A percentile compares a stretch with the other conserved stretches of the same genome.
Evolutionary conservation across 2,329 filamentous ascomycete species (phyloP).

Genomic region (Scedosporium apiospermum): DNA sequence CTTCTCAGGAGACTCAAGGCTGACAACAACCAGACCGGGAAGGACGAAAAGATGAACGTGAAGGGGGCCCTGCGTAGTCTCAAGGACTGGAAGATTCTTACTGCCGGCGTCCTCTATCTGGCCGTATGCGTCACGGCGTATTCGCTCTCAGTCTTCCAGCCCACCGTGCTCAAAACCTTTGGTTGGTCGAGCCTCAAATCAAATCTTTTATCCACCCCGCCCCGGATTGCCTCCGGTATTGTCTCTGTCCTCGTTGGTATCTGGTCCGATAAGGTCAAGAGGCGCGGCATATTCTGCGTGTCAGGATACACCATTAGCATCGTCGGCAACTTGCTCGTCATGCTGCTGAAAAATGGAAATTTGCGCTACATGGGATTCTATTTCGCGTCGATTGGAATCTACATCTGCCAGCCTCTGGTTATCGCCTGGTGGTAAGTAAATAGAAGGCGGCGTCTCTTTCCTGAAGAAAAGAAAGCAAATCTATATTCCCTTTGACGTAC

Average conservation of each 20-base stretch:
- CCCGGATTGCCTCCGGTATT: conserved; percentile 17
- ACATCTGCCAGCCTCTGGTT: conserved; percentile 20
- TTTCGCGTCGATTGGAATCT: conserved; percentile 20
- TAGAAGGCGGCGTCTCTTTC: background rate
- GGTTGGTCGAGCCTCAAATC: conserved; percentile 20
- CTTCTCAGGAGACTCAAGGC: conserved; percentile 11
- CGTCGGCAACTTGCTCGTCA: conserved; percentile 24
- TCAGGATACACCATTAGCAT: conserved; percentile 14
- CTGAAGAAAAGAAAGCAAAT: background rate
- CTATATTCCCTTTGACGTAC: background rate
- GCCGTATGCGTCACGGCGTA: conserved; percentile 19
- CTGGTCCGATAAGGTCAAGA: conserved; percentile 14
- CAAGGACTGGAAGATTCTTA: conserved; percentile 37
- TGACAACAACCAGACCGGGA: conserved; percentile 11
- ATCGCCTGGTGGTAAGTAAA: conserved; percentile 30
- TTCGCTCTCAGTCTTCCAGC: conserved; percentile 22
- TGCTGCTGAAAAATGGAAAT: conserved; percentile 14
- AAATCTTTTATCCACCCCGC: conserved; percentile 19
- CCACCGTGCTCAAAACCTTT: conserved; percentile 23
- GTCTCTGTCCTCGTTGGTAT: conserved; percentile 21
- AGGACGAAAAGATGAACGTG: conserved; percentile 14
- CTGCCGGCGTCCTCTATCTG: conserved; percentile 23
- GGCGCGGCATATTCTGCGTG: conserved; percentile 16
- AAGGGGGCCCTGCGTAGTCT: conserved; percentile 43
- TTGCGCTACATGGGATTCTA: conserved; percentile 20